Conservation (phyloP, 352 stramenopile genomes). For the Globisporangium sylvaticum region DNA sequence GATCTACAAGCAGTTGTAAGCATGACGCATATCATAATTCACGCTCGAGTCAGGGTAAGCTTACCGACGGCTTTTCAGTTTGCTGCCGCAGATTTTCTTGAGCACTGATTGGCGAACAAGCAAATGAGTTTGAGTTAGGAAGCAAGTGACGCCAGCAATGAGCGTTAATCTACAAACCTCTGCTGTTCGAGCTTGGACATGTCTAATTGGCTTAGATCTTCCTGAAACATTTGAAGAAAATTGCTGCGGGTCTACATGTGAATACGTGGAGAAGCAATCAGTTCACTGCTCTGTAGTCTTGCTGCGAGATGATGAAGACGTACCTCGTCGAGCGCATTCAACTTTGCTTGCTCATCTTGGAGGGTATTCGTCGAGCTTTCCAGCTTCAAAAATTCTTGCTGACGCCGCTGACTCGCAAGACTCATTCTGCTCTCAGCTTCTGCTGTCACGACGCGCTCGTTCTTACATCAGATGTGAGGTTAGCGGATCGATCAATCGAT, state of each 20-base stretch:
- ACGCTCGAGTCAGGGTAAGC: background rate
- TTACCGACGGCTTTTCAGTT: slow-evolving; percentile 6
- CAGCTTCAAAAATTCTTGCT: background rate
- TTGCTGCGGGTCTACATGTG: slow-evolving; percentile 4
- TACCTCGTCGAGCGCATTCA: slow-evolving; percentile 4
- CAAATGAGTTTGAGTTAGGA: background rate
- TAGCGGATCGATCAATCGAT: background rate
- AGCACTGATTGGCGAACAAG: background rate
- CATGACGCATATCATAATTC: background rate
- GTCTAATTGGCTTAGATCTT: slow-evolving; percentile 8
- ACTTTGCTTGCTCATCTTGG: slow-evolving; percentile 2
- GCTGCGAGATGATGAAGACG: background rate
- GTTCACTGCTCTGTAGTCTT: background rate
- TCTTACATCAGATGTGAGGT: background rate
- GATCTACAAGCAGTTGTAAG: slow-evolving; percentile 1
- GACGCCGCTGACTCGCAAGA: background rate
- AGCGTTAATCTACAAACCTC: background rate
- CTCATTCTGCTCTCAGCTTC: slow-evolving; percentile 4
- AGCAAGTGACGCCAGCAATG: background rate
- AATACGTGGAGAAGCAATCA: background rate
- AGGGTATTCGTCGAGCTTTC: background rate
- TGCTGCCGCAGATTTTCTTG: slow-evolving; percentile 7
- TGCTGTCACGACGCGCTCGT: background rate
- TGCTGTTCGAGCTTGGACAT: slow-evolving; percentile 9
- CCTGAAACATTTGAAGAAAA: slow-evolving; percentile 6